Percentiles rank a stretch among this genome's conserved stretches.
phyloP scores from a whole-genome alignment of 169 alveolate genomes.

The Plasmodium gaboni region DNA sequence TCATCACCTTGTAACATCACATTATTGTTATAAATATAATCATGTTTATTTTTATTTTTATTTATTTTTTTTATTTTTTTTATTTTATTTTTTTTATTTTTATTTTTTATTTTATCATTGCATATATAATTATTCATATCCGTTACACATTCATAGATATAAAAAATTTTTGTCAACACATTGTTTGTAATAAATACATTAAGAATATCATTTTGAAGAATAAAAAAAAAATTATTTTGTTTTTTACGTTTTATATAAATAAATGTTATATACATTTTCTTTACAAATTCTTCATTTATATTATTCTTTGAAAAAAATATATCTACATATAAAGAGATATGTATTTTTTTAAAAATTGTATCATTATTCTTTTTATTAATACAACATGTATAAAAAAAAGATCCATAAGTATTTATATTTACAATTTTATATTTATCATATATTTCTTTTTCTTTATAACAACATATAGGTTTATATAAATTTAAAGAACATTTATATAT shows the following conservation, averaged over 20 bases:
- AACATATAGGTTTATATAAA: constrained; percentile 12
- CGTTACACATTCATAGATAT: constrained; percentile 13
- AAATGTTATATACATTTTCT: constrained; percentile 8
- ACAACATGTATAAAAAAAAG: constrained; percentile 20
- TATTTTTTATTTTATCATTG: background rate
- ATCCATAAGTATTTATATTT: constrained; percentile 21
- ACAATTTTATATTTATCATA: constrained; percentile 17
- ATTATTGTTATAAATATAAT: background rate
- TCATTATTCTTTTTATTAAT: constrained; percentile 7
- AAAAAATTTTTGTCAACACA: constrained; percentile 16
- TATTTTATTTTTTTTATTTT: background rate
- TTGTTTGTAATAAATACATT: constrained; percentile 44
- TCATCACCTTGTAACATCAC: no score
- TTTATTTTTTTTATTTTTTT: background rate
- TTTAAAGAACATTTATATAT: background rate
- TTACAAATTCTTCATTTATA: constrained; percentile 54
- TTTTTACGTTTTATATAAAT: constrained; percentile 5
- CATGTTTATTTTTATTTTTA: background rate
- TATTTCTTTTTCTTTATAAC: background rate
- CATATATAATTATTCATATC: constrained; percentile 16
- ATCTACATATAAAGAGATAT: background rate
- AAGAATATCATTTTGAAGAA: constrained; percentile 11
- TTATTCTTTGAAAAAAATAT: constrained; percentile 44
- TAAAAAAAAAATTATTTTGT: constrained; percentile 10
- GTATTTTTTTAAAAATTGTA: constrained; percentile 13